These are phyloP conservation scores for Arachnopeziza araneosa DNA, from an alignment of 2,329 filamentous ascomycete species.

Conservation along the genomic window DNA sequence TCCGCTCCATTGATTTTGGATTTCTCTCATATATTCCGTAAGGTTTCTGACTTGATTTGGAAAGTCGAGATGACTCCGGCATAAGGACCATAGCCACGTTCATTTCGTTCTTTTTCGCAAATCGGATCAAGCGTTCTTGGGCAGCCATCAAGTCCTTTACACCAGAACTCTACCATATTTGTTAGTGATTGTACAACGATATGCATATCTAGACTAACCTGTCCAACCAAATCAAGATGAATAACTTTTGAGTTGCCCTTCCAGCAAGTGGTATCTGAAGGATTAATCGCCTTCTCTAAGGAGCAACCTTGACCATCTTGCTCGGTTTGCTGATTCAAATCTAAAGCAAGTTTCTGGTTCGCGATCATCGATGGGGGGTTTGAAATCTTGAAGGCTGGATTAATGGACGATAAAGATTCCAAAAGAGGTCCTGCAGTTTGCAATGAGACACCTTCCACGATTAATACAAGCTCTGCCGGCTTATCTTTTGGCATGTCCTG, in stretches of 20 bases:
- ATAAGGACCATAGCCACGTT: constrained; percentile 27
- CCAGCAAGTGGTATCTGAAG: constrained; percentile 29
- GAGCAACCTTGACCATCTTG: constrained; percentile 17
- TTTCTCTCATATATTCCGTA: constrained; percentile 27
- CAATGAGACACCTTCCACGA: constrained; percentile 51
- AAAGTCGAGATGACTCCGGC: constrained; percentile 21
- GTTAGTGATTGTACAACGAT: constrained; percentile 2
- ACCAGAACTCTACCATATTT: constrained; percentile 8
- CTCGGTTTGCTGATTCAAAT: constrained; percentile 25
- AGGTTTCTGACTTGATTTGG: constrained; percentile 16
- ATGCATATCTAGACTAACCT: constrained; percentile 16
- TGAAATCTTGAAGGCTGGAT: constrained; percentile 45
- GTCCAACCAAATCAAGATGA: constrained; percentile 21
- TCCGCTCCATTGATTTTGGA: constrained; percentile 16
- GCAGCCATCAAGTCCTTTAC: constrained; percentile 19
- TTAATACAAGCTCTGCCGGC: constrained; percentile 49
- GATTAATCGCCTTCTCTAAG: constrained; percentile 28
- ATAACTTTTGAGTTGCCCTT: constrained; percentile 28
- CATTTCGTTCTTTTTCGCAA: constrained; percentile 25
- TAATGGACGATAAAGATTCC: constrained; percentile 34
- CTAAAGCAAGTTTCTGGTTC: constrained; percentile 28
- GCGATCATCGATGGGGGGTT: constrained; percentile 36
- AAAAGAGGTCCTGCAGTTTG: constrained; percentile 39
- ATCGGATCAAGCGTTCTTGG: constrained; percentile 21
- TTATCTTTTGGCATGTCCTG: constrained; percentile 36